Base-by-base conservation (phyloP, 2,329 filamentous ascomycete species). In the Apiospora pterosperma region DNA sequence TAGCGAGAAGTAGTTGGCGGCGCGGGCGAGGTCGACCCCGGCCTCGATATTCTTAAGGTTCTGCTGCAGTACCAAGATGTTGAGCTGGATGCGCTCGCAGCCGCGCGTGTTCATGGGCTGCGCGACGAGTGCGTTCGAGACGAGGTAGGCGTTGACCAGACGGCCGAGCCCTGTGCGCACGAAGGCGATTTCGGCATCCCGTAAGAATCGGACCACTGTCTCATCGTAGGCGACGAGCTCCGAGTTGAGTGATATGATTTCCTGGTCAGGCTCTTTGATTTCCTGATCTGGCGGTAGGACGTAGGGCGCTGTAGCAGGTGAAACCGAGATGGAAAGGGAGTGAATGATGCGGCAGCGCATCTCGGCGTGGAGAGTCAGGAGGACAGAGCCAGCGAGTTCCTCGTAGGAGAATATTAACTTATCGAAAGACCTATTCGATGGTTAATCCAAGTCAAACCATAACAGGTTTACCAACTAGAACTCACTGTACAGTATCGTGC, bases 61-160 rank as follows among this genome's bases (percentile, higher is more conserved):
- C 76, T 99, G 96, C 78, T 98, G 95, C 62, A 99, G 82, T 44
- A 99, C 96, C 28, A 97, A 85, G 60, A 97, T 93, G 76, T 99
- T 97, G 72, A 98, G 87, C 76, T 93, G 90, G 87, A 99, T 93
- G 41, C 93, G 87, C n/a, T 89, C 88, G 66, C 90, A 92, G 48
- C 96, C 96, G 71, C 91, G 87, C 41, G 80, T 81, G 76, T 99
- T 97, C 89, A 99, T 95, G 8, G 90, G 89, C 61, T 89, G 88
- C 55, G 95, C 91, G 73, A 87, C 85, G 21, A 84, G 81, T 1
- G 89, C 88, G 67, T 91, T 91, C 66, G 88, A 82, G 41, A 97
- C 88, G 3, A 98, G 88, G 73, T 91, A 92, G 10, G 84, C 83
- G 75, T 96, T 94, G 70, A 96, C 90, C 23, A 98, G 87, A 21